A percentile compares a stretch with the other conserved stretches of the same genome.
These are phyloP conservation scores for Tardiomyces blankii DNA, from an alignment of 1,139 yeast species.

Conservation along the genomic window DNA sequence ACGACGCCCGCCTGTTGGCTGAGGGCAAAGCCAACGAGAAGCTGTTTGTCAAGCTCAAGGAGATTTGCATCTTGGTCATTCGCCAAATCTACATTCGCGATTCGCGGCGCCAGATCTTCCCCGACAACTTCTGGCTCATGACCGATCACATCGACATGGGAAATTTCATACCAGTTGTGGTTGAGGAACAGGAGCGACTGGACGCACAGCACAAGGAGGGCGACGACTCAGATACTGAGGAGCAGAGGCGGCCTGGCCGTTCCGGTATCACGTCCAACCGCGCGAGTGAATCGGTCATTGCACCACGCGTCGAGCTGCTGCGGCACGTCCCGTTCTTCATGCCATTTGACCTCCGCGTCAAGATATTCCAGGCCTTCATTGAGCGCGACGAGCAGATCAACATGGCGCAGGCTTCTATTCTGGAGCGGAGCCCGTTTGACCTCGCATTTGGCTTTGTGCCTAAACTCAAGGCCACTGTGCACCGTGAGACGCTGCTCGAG, in stretches of 20 bases:
- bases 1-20: not conserved
- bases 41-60: slow-evolving; percentile 3
- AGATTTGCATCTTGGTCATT: slow-evolving; percentile 34
- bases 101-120: slow-evolving; percentile 48
- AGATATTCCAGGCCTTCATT: slow-evolving; percentile 56
- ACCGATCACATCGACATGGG: slow-evolving; percentile 15
- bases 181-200: slow-evolving; percentile 31
- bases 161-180: slow-evolving; percentile 25
- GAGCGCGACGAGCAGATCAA: slow-evolving; percentile 13
- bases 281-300: slow-evolving; percentile 13
- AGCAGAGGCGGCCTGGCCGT: not conserved
- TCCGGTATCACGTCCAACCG: slow-evolving; percentile 2
- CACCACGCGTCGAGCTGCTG: slow-evolving; percentile 38
- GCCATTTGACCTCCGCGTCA: slow-evolving; percentile 63
- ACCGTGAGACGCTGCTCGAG: slow-evolving; percentile 57
- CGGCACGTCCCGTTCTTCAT: slow-evolving; percentile 67
- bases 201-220: slow-evolving; percentile 10
- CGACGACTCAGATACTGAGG: slow-evolving; percentile 5
- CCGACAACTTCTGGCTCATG: slow-evolving; percentile 47
- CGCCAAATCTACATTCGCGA: slow-evolving; percentile 64
- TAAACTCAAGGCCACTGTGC: slow-evolving; percentile 40
- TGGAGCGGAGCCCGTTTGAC: not conserved
- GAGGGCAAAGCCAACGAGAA: not conserved
- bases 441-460: slow-evolving; percentile 9
- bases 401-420: not conserved